Evolutionary conservation across 805 yeast species (phyloP).

Genomic region (Candida methanosorbosa): DNA sequence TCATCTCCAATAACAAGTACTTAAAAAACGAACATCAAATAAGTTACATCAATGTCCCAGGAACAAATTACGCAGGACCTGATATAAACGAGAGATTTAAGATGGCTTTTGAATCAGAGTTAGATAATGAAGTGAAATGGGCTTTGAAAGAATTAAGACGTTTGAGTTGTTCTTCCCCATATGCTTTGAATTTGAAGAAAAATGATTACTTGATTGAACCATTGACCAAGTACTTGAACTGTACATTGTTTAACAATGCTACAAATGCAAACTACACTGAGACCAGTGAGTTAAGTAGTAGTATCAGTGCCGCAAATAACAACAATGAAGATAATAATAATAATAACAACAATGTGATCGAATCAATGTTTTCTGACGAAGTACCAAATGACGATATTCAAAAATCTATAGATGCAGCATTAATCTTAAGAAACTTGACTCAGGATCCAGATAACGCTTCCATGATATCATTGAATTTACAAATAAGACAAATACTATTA

Average conservation of each 20-base stretch:
- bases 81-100: constrained; percentile 57
- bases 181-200: constrained; percentile 31
- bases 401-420: constrained; percentile 37
- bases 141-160: constrained; percentile 50
- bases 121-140: constrained; percentile 64
- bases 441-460: constrained; percentile 83
- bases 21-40: constrained; percentile 22
- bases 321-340: not conserved
- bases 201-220: constrained; percentile 32
- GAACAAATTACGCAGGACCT: constrained; percentile 41
- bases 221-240: constrained; percentile 13
- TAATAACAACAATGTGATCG: too few species aligned
- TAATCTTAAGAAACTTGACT: constrained; percentile 71
- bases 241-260: constrained; percentile 9
- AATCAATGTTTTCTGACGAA: not conserved
- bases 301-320: too few species aligned
- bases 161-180: constrained; percentile 32
- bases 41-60: constrained; percentile 22
- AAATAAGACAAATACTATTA: constrained; percentile 30
- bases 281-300: not conserved
- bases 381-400: constrained; percentile 14
- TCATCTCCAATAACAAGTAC: constrained; percentile 20
- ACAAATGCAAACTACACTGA: constrained; percentile 2
- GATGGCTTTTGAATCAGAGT: constrained; percentile 59
- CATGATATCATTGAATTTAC: constrained; percentile 48